Evolutionary conservation across 2,329 filamentous ascomycete species (phyloP).

Genomic region (Pyrenophora teres): DNA sequence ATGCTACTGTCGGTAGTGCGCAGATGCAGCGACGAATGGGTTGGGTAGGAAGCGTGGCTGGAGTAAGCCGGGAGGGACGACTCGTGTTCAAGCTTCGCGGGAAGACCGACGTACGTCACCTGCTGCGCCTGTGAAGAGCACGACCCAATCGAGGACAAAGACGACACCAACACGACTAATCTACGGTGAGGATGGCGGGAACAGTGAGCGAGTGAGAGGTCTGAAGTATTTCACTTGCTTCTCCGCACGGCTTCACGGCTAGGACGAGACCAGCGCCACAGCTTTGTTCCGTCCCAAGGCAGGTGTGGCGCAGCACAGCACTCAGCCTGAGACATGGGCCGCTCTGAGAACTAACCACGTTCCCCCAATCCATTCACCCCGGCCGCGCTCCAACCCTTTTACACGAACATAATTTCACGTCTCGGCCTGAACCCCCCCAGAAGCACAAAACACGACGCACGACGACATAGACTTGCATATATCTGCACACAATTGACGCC

Average conservation of each 20-base stretch:
- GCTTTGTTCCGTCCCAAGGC: not conserved
- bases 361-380: constrained; percentile 10
- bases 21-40: constrained; percentile 1
- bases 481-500: not conserved
- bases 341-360: constrained; percentile 17
- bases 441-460: not conserved
- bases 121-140: constrained; percentile 1
- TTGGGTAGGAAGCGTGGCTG: constrained; percentile 9
- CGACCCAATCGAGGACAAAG: not conserved
- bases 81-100: constrained; percentile 13
- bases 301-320: constrained; percentile 13
- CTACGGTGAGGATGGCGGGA: too few relatives aligned
- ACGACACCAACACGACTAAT: too few relatives aligned
- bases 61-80: constrained; percentile 3
- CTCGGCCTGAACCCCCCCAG: not conserved
- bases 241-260: not conserved
- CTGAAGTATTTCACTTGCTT: not conserved
- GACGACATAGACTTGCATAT: not conserved
- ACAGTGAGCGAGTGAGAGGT: not conserved
- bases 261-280: constrained; percentile 5
- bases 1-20: not conserved
- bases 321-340: constrained; percentile 10
- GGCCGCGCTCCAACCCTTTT: constrained; percentile 1
- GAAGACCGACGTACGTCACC: constrained; percentile 14
- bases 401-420: not conserved